These are phyloP conservation scores for Pythium sukuiense DNA, from an alignment of 352 stramenopile species.

Conservation along the genomic window DNA sequence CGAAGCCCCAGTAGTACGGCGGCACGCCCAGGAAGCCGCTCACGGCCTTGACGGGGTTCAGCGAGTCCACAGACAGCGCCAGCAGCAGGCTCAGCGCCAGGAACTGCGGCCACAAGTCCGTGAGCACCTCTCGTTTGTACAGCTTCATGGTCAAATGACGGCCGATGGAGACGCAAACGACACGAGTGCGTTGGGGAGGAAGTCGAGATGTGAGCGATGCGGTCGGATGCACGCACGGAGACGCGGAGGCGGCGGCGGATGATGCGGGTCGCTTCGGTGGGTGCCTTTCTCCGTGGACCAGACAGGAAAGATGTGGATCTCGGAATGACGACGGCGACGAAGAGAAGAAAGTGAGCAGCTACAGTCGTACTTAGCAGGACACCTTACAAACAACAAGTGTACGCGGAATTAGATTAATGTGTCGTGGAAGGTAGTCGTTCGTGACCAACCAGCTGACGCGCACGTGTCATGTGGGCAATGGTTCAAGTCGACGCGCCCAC, in stretches of 20 bases:
- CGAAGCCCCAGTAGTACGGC: conserved; percentile 67
- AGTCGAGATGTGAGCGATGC: neutral
- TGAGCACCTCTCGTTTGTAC: conserved; percentile 72
- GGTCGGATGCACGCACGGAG: neutral
- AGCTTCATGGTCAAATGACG: conserved; percentile 75
- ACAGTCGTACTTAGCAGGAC: conserved; percentile 16
- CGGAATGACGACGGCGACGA: neutral
- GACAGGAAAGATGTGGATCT: neutral
- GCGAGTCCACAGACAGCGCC: conserved; percentile 80
- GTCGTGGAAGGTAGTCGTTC: conserved; percentile 3
- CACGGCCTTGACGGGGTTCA: conserved; percentile 87
- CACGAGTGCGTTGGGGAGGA: neutral
- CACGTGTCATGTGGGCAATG: conserved; percentile 18
- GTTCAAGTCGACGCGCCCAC: conserved; percentile 3
- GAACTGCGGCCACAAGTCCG: conserved; percentile 85
- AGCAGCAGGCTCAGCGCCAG: conserved; percentile 70
- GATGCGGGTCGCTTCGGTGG: no score
- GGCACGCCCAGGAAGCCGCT: conserved; percentile 68
- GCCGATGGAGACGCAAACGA: neutral
- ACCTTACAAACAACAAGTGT: conserved; percentile 16
- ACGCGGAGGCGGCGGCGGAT: neutral
- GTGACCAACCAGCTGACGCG: conserved; percentile 19
- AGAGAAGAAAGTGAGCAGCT: conserved; percentile 15
- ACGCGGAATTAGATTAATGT: conserved; percentile 1
- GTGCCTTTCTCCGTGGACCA: neutral